Conservation (phyloP, 2,329 filamentous ascomycete species). For the Alternaria incomplexa region DNA sequence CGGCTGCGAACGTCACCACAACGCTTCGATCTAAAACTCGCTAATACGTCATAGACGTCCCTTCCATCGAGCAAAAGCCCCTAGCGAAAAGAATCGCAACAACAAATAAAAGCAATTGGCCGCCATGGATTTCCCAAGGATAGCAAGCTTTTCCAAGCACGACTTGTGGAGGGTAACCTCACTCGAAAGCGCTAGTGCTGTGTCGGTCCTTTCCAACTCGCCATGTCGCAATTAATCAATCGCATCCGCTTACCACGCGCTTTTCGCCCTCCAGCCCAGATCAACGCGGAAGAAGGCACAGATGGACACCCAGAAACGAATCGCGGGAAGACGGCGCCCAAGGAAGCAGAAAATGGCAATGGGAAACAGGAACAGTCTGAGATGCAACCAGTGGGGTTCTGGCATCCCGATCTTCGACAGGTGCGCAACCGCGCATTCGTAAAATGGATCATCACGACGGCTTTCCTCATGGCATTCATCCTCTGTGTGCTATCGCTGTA, state of each 20-base stretch:
- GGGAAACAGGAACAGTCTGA: slow-evolving; percentile 19
- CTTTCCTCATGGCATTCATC: slow-evolving; percentile 63
- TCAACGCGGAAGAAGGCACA: slow-evolving; percentile 13
- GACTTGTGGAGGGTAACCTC: background rate
- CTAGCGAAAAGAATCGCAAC: background rate
- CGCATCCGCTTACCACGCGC: slow-evolving; percentile 14
- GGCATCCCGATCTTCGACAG: slow-evolving; percentile 49
- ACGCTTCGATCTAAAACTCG: slow-evolving; percentile 1
- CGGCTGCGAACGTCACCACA: slow-evolving; percentile 9
- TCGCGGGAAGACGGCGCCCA: slow-evolving; percentile 9
- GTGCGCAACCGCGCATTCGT: slow-evolving; percentile 49
- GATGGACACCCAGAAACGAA: slow-evolving; percentile 11
- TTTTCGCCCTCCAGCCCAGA: slow-evolving; percentile 15
- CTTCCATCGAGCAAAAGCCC: background rate
- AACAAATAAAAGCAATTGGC: slow-evolving; percentile 6
- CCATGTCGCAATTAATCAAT: background rate
- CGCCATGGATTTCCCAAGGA: slow-evolving; percentile 7
- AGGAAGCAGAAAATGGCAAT: slow-evolving; percentile 13
- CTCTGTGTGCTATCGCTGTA: slow-evolving; percentile 64
- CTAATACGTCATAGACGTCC: slow-evolving; percentile 13
- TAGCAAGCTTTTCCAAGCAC: slow-evolving; percentile 3
- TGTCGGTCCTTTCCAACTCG: background rate
- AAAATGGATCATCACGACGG: slow-evolving; percentile 53
- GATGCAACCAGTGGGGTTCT: slow-evolving; percentile 54
- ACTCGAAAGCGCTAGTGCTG: background rate